Conservation (phyloP, 495 filamentous ascomycete species). For the Tuber microsphaerosporum region DNA sequence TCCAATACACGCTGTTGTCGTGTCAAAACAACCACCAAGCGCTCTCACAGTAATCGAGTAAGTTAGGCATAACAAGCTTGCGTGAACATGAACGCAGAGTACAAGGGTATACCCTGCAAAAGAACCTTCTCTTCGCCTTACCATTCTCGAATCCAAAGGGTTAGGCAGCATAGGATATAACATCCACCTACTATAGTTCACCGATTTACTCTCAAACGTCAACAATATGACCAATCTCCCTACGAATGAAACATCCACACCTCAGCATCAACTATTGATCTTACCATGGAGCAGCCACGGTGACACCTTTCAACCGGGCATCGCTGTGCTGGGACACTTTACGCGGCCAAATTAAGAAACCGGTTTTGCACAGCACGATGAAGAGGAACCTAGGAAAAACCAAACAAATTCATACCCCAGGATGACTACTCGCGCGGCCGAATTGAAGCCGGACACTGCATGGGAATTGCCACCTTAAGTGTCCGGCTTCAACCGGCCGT, state of each 20-base stretch:
- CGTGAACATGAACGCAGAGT: neutral
- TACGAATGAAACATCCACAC: neutral
- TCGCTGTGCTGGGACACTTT: neutral
- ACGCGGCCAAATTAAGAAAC: neutral
- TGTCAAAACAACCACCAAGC: neutral
- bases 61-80: neutral
- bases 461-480: too few relatives aligned
- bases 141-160: neutral
- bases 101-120: neutral
- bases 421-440: neutral
- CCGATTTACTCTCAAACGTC: neutral
- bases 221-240: neutral
- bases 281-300: neutral
- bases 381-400: neutral
- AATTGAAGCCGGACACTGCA: too few relatives aligned
- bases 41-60: too few relatives aligned
- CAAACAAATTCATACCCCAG: neutral
- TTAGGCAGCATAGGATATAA: neutral
- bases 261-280: neutral
- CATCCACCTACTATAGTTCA: neutral
- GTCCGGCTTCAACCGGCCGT: too few relatives aligned
- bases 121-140: neutral
- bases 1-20: neutral
- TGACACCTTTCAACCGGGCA: neutral
- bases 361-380: neutral